Evolutionary conservation across 192 early-diverging fungal species (phyloP).

Genomic region (Tieghemiomyces parasiticus): DNA sequence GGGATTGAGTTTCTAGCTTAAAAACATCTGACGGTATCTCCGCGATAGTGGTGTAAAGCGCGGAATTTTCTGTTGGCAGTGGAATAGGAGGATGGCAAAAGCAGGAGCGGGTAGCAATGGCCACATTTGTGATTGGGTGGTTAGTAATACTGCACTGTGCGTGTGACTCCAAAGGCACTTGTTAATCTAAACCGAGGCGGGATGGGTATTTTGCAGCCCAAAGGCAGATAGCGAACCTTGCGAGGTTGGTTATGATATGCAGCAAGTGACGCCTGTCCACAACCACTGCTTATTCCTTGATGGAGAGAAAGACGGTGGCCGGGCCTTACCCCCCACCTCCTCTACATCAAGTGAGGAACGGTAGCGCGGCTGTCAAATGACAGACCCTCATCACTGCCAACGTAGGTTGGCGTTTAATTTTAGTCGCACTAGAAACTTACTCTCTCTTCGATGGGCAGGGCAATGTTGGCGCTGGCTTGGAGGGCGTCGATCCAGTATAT

Average conservation of each 20-base stretch:
- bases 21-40: background rate
- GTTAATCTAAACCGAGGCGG: background rate
- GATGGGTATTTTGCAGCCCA: background rate
- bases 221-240: background rate
- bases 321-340: too few species aligned
- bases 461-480: conserved; percentile 11
- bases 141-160: background rate
- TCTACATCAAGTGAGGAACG: too few species aligned
- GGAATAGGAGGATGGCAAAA: background rate
- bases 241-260: background rate
- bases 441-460: conserved; percentile 9
- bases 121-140: background rate
- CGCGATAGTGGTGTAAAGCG: conserved; percentile 5
- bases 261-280: background rate
- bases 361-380: too few species aligned
- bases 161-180: background rate
- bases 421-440: too few species aligned
- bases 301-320: background rate
- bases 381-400: too few species aligned
- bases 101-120: background rate
- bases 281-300: background rate
- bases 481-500: conserved; percentile 1
- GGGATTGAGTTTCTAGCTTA: too few species aligned
- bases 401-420: too few species aligned
- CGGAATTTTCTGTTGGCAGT: background rate